Conservation (phyloP, 768 basidiomycete genomes). For the Neoboletus brunneissimus region DNA sequence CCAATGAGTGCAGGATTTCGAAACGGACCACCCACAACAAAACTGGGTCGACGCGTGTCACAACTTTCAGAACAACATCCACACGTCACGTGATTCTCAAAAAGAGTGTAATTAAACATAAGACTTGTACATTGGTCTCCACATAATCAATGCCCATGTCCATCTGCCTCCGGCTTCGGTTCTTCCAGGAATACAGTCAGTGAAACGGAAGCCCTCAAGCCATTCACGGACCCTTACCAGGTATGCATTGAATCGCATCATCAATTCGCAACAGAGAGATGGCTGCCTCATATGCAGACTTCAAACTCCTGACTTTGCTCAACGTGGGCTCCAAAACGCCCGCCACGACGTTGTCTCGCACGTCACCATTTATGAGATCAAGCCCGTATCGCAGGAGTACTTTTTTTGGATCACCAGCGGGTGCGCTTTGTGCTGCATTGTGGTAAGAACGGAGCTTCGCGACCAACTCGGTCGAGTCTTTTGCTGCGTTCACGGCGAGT, state of each 20-base stretch:
- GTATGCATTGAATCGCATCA: constrained; percentile 89
- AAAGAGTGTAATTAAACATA: constrained; percentile 3
- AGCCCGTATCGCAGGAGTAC: constrained; percentile 88
- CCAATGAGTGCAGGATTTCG: constrained; percentile 19
- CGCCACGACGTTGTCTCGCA: constrained; percentile 90
- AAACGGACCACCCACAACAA: constrained; percentile 15
- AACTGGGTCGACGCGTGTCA: constrained; percentile 20
- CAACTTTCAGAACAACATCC: constrained; percentile 16
- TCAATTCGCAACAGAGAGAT: constrained; percentile 94
- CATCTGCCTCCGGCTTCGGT: constrained; percentile 66
- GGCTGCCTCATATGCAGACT: constrained; percentile 95
- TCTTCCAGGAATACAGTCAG: constrained; percentile 43
- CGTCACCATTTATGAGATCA: constrained; percentile 91
- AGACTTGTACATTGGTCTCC: constrained; percentile 10
- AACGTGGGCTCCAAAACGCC: constrained; percentile 96
- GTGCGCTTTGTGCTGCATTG: constrained; percentile 92
- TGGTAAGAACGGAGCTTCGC: constrained; percentile 97
- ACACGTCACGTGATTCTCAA: constrained; percentile 30
- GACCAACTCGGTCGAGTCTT: constrained; percentile 96
- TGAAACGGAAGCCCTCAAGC: constrained; percentile 9
- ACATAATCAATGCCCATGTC: constrained; percentile 63
- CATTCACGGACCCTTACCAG: constrained; percentile 51
- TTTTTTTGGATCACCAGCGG: constrained; percentile 88
- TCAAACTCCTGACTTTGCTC: constrained; percentile 95
- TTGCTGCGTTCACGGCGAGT: constrained; percentile 95